These are phyloP conservation scores for Cajanus cajan DNA, from an alignment of 306 rosid species.

Conservation along the genomic window DNA sequence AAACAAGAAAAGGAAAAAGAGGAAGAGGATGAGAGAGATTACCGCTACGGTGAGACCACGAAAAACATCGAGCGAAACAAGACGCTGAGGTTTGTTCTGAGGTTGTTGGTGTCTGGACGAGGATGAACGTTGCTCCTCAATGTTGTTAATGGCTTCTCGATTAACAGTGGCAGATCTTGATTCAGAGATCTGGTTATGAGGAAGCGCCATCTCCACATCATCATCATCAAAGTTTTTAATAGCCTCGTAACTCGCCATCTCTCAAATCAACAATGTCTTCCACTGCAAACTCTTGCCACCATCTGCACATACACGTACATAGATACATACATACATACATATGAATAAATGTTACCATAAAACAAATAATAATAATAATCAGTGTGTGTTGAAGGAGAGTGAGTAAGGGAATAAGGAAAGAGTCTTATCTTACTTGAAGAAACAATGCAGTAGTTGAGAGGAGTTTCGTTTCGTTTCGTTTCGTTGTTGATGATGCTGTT, in stretches of 20 bases:
- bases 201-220: constrained; percentile 57
- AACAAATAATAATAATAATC: background rate
- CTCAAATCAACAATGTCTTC: background rate
- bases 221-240: constrained; percentile 39
- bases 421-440: background rate
- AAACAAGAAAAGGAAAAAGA: background rate
- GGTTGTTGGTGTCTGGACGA: constrained; percentile 17
- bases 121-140: background rate
- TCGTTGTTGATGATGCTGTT: too few relatives aligned
- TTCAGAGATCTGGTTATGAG: constrained; percentile 38
- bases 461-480: too few relatives aligned
- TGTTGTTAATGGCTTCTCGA: background rate
- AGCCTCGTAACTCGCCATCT: constrained; percentile 41
- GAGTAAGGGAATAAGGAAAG: background rate
- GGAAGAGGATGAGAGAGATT: constrained; percentile 16
- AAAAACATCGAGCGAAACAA: constrained; percentile 85
- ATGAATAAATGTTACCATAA: too few relatives aligned
- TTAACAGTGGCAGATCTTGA: constrained; percentile 41
- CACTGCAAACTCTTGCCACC: background rate
- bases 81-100: constrained; percentile 47
- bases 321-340: too few relatives aligned
- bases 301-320: background rate
- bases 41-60: constrained; percentile 97
- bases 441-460: constrained; percentile 5
- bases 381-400: too few relatives aligned